phyloP scores from a whole-genome alignment of 345 rosid species.

The Physaria fendleri region DNA sequence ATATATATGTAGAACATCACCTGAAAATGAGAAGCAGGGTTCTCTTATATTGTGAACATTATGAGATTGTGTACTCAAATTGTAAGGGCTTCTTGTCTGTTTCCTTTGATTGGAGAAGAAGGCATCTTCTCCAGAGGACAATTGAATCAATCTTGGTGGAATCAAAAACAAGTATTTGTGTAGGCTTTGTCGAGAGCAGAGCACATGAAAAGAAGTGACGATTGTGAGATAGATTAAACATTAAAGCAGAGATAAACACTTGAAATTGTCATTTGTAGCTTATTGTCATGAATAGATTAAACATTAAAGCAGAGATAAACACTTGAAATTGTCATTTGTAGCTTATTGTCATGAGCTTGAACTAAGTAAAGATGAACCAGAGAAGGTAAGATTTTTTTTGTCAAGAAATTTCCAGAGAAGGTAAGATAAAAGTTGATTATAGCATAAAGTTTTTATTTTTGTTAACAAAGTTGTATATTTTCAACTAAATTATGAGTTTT shows the following conservation, averaged over 20 bases:
- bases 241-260: slow-evolving; percentile 19
- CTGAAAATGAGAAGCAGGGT: too few relatives aligned
- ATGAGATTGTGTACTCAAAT: too few relatives aligned
- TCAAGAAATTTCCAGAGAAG: too few relatives aligned
- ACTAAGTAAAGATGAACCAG: not conserved
- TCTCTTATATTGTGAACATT: too few relatives aligned
- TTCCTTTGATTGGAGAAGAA: slow-evolving; percentile 24
- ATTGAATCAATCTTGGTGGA: slow-evolving; percentile 1
- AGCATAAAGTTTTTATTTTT: slow-evolving; percentile 10
- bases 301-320: slow-evolving; percentile 19
- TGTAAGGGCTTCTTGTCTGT: slow-evolving; percentile 26
- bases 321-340: slow-evolving; percentile 20
- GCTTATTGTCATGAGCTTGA: slow-evolving; percentile 20
- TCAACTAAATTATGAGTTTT: not conserved
- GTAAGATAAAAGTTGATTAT: not conserved
- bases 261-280: slow-evolving; percentile 23
- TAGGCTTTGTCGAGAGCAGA: slow-evolving; percentile 17
- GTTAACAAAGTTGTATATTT: not conserved
- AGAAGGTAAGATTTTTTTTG: too few relatives aligned
- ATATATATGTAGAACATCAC: too few relatives aligned
- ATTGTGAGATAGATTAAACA: slow-evolving; percentile 14
- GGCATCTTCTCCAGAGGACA: slow-evolving; percentile 24
- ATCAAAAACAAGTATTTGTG: slow-evolving; percentile 5
- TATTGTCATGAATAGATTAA: slow-evolving; percentile 21
- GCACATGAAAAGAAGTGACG: slow-evolving; percentile 9